phyloP scores from a whole-genome alignment of 2,329 filamentous ascomycete genomes.

The Claviceps capensis region DNA sequence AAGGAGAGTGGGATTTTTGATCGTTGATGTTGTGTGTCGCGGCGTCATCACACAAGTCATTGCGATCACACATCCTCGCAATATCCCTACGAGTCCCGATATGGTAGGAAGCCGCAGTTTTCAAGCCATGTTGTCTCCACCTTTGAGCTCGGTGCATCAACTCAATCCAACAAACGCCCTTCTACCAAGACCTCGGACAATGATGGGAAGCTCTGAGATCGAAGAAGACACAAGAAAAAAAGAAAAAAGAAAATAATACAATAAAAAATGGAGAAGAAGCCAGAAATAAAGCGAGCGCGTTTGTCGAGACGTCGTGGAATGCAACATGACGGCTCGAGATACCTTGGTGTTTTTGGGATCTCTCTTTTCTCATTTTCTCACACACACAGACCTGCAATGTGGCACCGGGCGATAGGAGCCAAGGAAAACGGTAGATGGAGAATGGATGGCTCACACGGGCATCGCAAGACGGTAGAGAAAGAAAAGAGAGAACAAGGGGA shows the following conservation, averaged over 20 bases:
- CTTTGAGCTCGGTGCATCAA: neutral
- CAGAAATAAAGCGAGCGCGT: too few species aligned
- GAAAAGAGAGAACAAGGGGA: neutral
- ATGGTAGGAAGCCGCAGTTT: neutral
- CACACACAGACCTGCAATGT: too few species aligned
- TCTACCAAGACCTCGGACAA: neutral
- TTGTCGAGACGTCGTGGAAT: neutral
- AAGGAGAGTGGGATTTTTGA: neutral
- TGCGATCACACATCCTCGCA: neutral
- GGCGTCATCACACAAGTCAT: neutral
- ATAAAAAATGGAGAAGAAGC: too few species aligned
- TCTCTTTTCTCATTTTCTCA: too few species aligned
- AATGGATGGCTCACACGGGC: too few species aligned
- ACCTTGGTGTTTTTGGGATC: too few species aligned
- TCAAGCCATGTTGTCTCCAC: neutral
- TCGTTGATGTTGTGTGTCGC: neutral
- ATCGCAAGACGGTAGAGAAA: too few species aligned
- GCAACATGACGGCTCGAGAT: neutral
- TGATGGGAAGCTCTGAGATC: too few species aligned
- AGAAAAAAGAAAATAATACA: too few species aligned
- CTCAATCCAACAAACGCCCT: neutral
- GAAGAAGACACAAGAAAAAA: too few species aligned
- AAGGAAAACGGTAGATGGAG: too few species aligned
- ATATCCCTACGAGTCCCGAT: neutral
- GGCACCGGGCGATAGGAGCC: too few species aligned